A percentile compares a stretch with the other conserved stretches of the same genome.
Conservation (phyloP, 2,329 filamentous ascomycete genomes). For the Alternaria hordeiaustralica region DNA sequence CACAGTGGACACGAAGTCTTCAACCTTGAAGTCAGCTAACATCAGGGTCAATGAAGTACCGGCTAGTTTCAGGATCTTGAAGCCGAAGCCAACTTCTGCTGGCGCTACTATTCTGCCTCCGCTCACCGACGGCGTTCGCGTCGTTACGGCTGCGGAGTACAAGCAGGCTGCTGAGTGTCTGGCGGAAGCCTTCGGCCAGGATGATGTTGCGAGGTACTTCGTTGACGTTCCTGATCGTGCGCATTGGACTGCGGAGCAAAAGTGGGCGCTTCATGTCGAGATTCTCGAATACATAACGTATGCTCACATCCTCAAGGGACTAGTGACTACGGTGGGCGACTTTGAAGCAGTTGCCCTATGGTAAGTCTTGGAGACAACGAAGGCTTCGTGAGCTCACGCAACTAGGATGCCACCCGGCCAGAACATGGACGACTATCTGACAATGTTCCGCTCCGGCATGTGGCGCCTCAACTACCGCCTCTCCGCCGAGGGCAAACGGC, state of each 20-base stretch:
- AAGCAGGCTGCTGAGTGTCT: conserved; percentile 74
- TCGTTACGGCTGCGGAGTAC: conserved; percentile 70
- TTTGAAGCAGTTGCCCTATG: conserved; percentile 81
- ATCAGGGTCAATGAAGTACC: conserved; percentile 39
- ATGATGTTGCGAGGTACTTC: conserved; percentile 77
- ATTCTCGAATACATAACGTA: conserved; percentile 80
- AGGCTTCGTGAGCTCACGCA: conserved; percentile 7
- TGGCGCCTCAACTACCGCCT: conserved; percentile 80
- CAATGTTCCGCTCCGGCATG: conserved; percentile 74
- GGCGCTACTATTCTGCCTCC: conserved; percentile 27
- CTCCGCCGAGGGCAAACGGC: conserved; percentile 71
- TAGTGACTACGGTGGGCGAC: conserved; percentile 77
- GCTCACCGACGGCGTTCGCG: conserved; percentile 62
- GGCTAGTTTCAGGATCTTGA: conserved; percentile 37
- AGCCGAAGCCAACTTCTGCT: conserved; percentile 28
- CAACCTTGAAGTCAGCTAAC: conserved; percentile 48
- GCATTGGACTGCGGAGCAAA: conserved; percentile 67
- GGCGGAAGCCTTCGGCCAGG: conserved; percentile 77
- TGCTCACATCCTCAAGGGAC: conserved; percentile 74
- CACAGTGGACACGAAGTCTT: conserved; percentile 41
- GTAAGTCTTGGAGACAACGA: conserved; percentile 57
- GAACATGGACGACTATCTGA: conserved; percentile 75
- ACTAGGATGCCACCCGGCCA: conserved; percentile 75
- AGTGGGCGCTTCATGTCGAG: conserved; percentile 77
- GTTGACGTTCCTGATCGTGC: conserved; percentile 73